phyloP scores from a whole-genome alignment of 805 yeast genomes.

The Candida succiphila region DNA sequence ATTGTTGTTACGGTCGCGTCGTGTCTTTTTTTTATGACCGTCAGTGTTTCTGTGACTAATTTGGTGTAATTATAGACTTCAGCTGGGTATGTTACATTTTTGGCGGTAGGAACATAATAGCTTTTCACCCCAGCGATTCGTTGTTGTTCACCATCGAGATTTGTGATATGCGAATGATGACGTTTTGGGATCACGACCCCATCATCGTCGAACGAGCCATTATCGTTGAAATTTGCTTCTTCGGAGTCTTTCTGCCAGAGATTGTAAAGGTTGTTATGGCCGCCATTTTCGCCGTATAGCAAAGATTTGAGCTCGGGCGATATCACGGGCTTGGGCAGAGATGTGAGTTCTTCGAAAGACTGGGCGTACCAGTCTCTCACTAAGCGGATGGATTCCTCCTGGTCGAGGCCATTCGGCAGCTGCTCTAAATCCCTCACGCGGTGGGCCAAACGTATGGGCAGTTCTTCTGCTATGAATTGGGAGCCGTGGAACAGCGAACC shows the following conservation, averaged over 20 bases:
- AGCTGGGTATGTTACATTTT: conserved; percentile 54
- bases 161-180: conserved; percentile 1
- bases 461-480: conserved; percentile 74
- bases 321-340: conserved; percentile 48
- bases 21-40: conserved; percentile 70
- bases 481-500: conserved; percentile 78
- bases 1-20: conserved; percentile 91
- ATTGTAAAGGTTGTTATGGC: conserved; percentile 3
- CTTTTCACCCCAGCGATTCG: conserved; percentile 22
- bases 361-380: conserved; percentile 89
- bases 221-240: conserved; percentile 5
- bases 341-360: conserved; percentile 74
- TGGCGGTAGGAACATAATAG: conserved; percentile 44
- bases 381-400: conserved; percentile 64
- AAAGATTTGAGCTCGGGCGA: conserved; percentile 29
- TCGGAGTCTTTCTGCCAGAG: neutral
- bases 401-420: conserved; percentile 64
- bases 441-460: conserved; percentile 80
- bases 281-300: conserved; percentile 15
- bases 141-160: conserved; percentile 1
- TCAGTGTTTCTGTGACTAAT: conserved; percentile 52
- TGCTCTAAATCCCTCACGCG: conserved; percentile 77
- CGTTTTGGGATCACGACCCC: conserved; percentile 25
- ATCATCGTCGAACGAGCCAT: conserved; percentile 33
- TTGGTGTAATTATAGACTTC: conserved; percentile 68